Percentiles rank a stretch among this genome's conserved stretches.
These are phyloP conservation scores for Sugiyamaella pinicola DNA, from an alignment of 1,139 yeast genomes.

Conservation along the genomic window DNA sequence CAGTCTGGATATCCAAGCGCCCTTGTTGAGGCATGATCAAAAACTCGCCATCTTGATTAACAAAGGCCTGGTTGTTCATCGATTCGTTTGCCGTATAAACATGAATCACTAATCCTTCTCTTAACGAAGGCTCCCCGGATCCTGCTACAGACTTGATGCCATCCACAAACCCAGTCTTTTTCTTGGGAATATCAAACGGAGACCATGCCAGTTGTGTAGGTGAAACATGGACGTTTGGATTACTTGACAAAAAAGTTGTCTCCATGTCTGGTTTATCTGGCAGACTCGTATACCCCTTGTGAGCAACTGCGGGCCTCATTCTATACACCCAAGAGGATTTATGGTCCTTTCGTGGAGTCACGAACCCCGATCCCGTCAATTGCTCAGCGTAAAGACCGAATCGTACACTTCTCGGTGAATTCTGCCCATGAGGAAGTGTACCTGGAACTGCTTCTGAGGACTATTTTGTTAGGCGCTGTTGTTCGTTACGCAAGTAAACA, in stretches of 20 bases:
- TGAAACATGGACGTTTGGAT: conserved; percentile 10
- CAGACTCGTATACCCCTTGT: conserved; percentile 9
- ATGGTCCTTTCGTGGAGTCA: conserved; percentile 6
- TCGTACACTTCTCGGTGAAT: conserved; percentile 10
- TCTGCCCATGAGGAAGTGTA: conserved; percentile 14
- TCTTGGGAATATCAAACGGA: conserved; percentile 12
- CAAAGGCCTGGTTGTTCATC: conserved; percentile 36
- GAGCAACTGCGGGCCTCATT: conserved; percentile 16
- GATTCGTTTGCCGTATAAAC: conserved; percentile 30
- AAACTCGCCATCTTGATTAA: conserved; percentile 34
- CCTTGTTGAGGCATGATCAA: conserved; percentile 39
- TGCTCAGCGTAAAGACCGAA: conserved; percentile 15
- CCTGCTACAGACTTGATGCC: conserved; percentile 33
- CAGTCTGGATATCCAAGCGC: conserved; percentile 36
- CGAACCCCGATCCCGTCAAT: conserved; percentile 8
- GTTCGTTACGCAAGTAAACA: too few relatives aligned
- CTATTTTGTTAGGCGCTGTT: conserved; percentile 2
- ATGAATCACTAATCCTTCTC: conserved; percentile 32
- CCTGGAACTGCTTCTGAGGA: conserved; percentile 15
- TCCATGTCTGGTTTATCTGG: conserved; percentile 11
- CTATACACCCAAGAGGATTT: conserved; percentile 13
- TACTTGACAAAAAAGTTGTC: not conserved
- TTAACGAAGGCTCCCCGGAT: conserved; percentile 30
- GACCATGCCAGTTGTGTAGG: conserved; percentile 15
- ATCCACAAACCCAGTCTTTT: conserved; percentile 27